These are phyloP conservation scores for Didymosphaeria variabile DNA, from an alignment of 2,329 filamentous ascomycete species.

Conservation along the genomic window DNA sequence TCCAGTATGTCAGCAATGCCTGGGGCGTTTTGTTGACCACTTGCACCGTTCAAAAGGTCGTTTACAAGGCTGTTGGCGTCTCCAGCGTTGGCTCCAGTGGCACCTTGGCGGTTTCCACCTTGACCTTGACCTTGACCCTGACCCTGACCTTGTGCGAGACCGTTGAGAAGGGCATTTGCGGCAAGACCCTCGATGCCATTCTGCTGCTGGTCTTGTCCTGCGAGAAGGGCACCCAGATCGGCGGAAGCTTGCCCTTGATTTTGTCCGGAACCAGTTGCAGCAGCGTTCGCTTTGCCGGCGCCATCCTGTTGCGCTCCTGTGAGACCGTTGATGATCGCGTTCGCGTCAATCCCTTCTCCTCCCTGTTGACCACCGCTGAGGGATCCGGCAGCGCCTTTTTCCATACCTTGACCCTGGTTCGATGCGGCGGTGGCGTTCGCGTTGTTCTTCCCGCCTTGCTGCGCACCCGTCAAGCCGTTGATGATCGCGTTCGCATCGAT, in stretches of 20 bases:
- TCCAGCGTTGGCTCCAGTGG: conserved; percentile 22
- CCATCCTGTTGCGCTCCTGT: conserved; percentile 14
- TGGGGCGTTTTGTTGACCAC: conserved; percentile 16
- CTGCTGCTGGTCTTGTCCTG: conserved; percentile 8
- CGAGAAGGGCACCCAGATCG: conserved; percentile 1
- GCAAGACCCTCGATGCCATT: conserved; percentile 8
- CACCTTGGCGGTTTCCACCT: conserved; percentile 9
- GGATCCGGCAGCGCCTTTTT: conserved; percentile 9
- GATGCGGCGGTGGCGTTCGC: conserved; percentile 7
- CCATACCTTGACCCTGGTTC: conserved; percentile 10
- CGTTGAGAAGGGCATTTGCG: conserved; percentile 7
- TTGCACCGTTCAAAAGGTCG: conserved; percentile 27
- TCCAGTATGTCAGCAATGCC: conserved; percentile 23
- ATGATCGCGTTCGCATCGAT: conserved; percentile 18
- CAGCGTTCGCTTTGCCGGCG: conserved; percentile 2
- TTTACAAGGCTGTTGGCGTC: conserved; percentile 31
- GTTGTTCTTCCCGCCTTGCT: conserved; percentile 11
- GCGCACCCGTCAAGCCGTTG: conserved; percentile 14
- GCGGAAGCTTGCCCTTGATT: conserved; percentile 5
- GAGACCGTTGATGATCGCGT: conserved; percentile 14
- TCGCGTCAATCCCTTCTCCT: conserved; percentile 18
- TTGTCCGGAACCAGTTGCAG: neutral
- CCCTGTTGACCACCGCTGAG: conserved; percentile 6
- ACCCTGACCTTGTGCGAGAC: conserved; percentile 2
- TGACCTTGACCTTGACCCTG: conserved; percentile 13